A percentile compares a stretch with the other conserved stretches of the same genome.
These are phyloP conservation scores for Rhododendron vialii DNA, from an alignment of 148 eudicot species.

Conservation along the genomic window DNA sequence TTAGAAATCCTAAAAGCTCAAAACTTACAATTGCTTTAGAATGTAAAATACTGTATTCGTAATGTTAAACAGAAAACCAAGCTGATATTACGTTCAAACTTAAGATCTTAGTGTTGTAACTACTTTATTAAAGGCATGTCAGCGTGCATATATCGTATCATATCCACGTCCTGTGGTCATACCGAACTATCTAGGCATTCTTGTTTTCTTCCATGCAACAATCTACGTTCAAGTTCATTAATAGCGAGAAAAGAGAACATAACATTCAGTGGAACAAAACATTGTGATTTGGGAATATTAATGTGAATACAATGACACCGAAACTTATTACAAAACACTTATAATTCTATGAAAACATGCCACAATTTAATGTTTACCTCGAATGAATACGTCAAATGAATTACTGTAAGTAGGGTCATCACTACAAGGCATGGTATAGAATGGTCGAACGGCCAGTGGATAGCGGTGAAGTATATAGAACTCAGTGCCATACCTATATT, in stretches of 20 bases:
- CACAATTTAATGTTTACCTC: conserved; percentile 41
- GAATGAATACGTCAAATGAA: conserved; percentile 92
- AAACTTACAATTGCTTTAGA: neutral
- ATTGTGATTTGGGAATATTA: neutral
- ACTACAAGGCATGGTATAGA: conserved; percentile 90
- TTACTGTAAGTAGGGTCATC: conserved; percentile 69
- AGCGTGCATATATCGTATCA: neutral
- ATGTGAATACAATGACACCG: neutral
- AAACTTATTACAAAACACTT: neutral
- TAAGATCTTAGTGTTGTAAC: neutral
- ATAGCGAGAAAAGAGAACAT: too few species aligned
- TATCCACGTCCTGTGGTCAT: neutral
- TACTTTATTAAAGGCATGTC: neutral
- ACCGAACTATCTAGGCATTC: neutral
- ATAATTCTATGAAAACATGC: neutral
- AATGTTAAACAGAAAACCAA: neutral
- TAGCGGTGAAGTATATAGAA: conserved; percentile 92
- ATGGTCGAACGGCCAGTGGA: conserved; percentile 84
- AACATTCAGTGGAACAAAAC: neutral
- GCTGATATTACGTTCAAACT: neutral
- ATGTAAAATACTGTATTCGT: too few species aligned
- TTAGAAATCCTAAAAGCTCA: neutral
- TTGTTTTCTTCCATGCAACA: neutral
- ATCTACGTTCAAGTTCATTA: too few species aligned
- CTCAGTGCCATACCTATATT: conserved; percentile 78